A percentile compares a stretch with the other conserved stretches of the same genome.
Conservation (phyloP, 495 filamentous ascomycete species). For the Astrocystis sublimbata region DNA sequence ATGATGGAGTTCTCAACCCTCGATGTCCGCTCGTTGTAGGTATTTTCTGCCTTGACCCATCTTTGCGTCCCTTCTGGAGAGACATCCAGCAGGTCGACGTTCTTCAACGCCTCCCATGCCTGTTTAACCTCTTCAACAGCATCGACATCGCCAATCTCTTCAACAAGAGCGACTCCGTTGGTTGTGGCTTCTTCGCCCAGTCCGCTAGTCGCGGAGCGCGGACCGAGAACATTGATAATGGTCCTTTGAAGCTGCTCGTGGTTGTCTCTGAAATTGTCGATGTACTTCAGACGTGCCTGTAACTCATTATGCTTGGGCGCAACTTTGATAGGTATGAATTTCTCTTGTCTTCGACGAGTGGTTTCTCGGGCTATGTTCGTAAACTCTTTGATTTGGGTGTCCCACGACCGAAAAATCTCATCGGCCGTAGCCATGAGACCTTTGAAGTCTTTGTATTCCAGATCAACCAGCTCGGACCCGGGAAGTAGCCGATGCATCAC, state of each 20-base stretch:
- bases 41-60: slow-evolving; percentile 90
- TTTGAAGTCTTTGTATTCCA: slow-evolving; percentile 88
- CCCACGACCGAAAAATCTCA: slow-evolving; percentile 87
- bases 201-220: slow-evolving; percentile 59
- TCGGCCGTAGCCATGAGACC: slow-evolving; percentile 79
- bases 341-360: slow-evolving; percentile 85
- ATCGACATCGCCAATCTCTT: slow-evolving; percentile 96
- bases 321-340: slow-evolving; percentile 98
- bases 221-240: slow-evolving; percentile 89
- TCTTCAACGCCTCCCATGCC: slow-evolving; percentile 87
- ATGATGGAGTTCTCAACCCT: slow-evolving; percentile 99
- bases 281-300: slow-evolving; percentile 87
- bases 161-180: slow-evolving; percentile 70
- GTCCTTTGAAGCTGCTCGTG: slow-evolving; percentile 96
- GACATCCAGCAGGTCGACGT: slow-evolving; percentile 94
- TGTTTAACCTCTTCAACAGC: slow-evolving; percentile 95
- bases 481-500: slow-evolving; percentile 82
- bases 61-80: slow-evolving; percentile 81
- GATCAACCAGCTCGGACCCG: slow-evolving; percentile 83
- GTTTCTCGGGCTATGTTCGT: slow-evolving; percentile 95
- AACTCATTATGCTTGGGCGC: slow-evolving; percentile 77
- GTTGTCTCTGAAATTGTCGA: slow-evolving; percentile 88
- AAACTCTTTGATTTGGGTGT: slow-evolving; percentile 94
- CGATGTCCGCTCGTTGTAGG: slow-evolving; percentile 94
- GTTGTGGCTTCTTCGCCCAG: slow-evolving; percentile 49